Conservation (phyloP, 371 early-diverging fungal genomes). For the Syncephalastrum racemosum region DNA sequence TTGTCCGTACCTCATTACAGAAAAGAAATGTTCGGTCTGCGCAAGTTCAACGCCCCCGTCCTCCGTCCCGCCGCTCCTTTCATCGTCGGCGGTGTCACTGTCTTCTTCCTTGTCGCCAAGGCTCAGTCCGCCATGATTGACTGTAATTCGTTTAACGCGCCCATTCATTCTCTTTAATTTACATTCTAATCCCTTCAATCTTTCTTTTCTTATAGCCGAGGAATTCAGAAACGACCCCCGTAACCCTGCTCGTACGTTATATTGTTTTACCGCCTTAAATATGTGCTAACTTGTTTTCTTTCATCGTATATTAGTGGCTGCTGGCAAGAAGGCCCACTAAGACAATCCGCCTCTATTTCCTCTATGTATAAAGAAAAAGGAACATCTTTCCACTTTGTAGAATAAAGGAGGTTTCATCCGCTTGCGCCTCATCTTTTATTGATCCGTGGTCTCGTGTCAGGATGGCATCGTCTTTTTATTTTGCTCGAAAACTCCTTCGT, state of each 20-base stretch:
- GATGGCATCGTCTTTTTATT: too few species aligned
- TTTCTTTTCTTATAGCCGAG: constrained; percentile 31
- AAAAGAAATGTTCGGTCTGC: constrained; percentile 49
- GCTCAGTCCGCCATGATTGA: constrained; percentile 53
- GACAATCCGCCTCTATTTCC: background rate
- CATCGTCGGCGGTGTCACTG: constrained; percentile 42
- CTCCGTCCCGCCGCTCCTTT: constrained; percentile 51
- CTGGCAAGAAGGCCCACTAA: constrained; percentile 58
- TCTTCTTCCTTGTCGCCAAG: constrained; percentile 51
- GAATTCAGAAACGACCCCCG: constrained; percentile 57
- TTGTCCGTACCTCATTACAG: too few species aligned
- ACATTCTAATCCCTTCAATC: background rate
- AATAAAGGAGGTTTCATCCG: too few species aligned
- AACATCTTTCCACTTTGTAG: too few species aligned
- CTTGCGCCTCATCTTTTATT: too few species aligned
- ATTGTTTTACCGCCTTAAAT: background rate
- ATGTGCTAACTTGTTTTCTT: constrained; percentile 5
- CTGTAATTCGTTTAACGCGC: constrained; percentile 23
- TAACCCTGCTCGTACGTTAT: constrained; percentile 57
- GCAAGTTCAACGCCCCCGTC: constrained; percentile 53
- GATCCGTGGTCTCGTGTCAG: too few species aligned
- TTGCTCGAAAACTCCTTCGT: too few species aligned
- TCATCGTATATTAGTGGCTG: constrained; percentile 40
- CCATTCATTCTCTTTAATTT: background rate
- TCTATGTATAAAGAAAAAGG: too few species aligned